Base-by-base conservation (phyloP, 768 basidiomycete genomes). In the Paxillus ammoniavirescens region DNA sequence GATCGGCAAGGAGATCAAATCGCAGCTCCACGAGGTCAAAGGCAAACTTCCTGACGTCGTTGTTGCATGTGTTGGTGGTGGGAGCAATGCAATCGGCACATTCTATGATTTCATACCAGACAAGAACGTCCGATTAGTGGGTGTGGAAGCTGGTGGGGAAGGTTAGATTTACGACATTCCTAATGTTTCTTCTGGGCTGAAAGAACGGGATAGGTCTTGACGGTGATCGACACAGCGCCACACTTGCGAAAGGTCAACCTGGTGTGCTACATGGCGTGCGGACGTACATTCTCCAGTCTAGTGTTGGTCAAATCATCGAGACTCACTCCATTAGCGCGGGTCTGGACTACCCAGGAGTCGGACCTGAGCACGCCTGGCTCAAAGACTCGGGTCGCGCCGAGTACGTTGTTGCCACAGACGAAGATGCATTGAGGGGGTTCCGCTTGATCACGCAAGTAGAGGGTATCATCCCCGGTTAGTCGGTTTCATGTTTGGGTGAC, bases 101-200 rank as follows among this genome's bases (percentile, higher is more conserved):
- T 99, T 99, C 82, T 92, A 91, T 70, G 91, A 98, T 62, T 99
- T 98, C 73, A 95, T 98, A 68, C 75, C 78, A 8, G 93, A 98
- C 67, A 87, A 91, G 71, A 76, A 69, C 42, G 95, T 98, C 21
- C 81, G 88, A 36, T 74, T 99, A 31, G 74, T 98, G 31, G 97
- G 97, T 56, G 96, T 99, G 9, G 97, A 99, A 68, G 97, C 97
- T 40, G 97, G 94, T 54, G 97, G 97, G 49, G 93, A 98, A 78
- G 97, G 95, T 87, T 49, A 56, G 72, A 61, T 21, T 47, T 38
- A n/a, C 4, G 43, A 28, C 41, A 3, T 40, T 26, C 10, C 15
- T 54, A 23, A 9, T 56, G 38, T 42, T 37, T 33, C 6, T 6
- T 41, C 33, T 36, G 36, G 48, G n/a, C 42, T 65, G 42, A 70